Percentiles rank a stretch among this genome's conserved stretches.
These are phyloP conservation scores for Hsuehochloa calcarea DNA, from an alignment of 176 grass and related monocot species.

Conservation along the genomic window DNA sequence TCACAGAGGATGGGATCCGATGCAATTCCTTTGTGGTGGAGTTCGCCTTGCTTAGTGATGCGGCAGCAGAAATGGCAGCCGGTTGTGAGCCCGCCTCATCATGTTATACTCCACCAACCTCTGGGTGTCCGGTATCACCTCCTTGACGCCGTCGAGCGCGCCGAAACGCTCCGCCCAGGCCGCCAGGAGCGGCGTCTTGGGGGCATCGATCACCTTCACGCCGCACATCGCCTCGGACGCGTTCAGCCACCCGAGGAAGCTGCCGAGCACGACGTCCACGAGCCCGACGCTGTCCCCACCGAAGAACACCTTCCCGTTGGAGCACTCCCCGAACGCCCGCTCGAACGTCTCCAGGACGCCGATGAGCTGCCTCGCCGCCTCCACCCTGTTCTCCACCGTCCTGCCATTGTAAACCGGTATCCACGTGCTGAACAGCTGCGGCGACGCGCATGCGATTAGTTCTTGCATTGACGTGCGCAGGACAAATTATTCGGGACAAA, in stretches of 20 bases:
- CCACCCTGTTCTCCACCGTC: slow-evolving; percentile 28
- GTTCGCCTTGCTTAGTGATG: too few species aligned
- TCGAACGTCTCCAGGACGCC: slow-evolving; percentile 9
- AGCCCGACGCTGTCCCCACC: slow-evolving; percentile 12
- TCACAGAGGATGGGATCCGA: too few species aligned
- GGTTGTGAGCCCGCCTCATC: not conserved
- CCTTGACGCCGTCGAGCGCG: slow-evolving; percentile 25
- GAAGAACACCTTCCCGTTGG: slow-evolving; percentile 33
- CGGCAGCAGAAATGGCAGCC: too few species aligned
- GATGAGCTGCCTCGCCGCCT: not conserved
- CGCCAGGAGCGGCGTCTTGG: slow-evolving; percentile 26
- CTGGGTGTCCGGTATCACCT: not conserved
- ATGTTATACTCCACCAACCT: slow-evolving; percentile 29
- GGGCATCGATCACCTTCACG: not conserved
- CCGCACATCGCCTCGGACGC: not conserved
- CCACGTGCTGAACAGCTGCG: slow-evolving; percentile 1
- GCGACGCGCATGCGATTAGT: too few species aligned
- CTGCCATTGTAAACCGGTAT: not conserved
- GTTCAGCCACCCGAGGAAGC: not conserved
- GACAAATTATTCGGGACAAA: too few species aligned
- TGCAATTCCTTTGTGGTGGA: too few species aligned
- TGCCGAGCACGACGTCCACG: slow-evolving; percentile 13
- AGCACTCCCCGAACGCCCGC: slow-evolving; percentile 21
- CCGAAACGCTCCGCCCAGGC: slow-evolving; percentile 33
- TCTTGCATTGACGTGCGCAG: too few species aligned